A percentile compares a stretch with the other conserved stretches of the same genome.
Conservation (phyloP, 2,329 filamentous ascomycete species). For the Fusarium sp. region DNA sequence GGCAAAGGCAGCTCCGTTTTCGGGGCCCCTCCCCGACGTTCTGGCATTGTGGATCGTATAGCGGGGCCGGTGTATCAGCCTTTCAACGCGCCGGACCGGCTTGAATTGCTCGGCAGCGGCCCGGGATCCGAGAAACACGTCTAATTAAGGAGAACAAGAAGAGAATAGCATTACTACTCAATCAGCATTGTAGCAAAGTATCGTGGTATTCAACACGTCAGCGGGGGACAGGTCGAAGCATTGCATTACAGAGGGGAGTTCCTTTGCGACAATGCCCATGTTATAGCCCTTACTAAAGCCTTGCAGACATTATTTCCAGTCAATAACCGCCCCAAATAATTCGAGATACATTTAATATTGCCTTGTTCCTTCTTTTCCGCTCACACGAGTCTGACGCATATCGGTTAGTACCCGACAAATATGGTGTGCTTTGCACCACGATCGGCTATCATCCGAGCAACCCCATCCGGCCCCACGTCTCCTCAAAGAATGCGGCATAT, state of each 20-base stretch:
- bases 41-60: not conserved
- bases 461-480: not conserved
- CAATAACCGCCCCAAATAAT: rapidly evolving
- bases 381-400: not conserved
- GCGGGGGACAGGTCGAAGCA: not conserved
- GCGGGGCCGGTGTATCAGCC: not conserved
- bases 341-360: not conserved
- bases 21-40: not conserved
- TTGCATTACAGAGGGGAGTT: not conserved
- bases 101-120: not conserved
- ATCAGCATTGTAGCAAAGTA: not conserved
- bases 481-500: not conserved
- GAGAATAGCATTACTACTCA: rapidly evolving
- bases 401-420: not conserved
- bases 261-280: no score
- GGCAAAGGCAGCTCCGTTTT: not conserved
- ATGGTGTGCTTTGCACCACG: not conserved
- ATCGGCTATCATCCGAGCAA: not conserved
- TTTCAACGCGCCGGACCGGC: not conserved
- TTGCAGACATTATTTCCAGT: not conserved
- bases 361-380: not conserved
- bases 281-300: not conserved
- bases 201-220: not conserved
- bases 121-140: not conserved
- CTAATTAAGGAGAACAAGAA: no score